These are phyloP conservation scores for Candida tibetensis DNA, from an alignment of 805 yeast species.

Conservation along the genomic window DNA sequence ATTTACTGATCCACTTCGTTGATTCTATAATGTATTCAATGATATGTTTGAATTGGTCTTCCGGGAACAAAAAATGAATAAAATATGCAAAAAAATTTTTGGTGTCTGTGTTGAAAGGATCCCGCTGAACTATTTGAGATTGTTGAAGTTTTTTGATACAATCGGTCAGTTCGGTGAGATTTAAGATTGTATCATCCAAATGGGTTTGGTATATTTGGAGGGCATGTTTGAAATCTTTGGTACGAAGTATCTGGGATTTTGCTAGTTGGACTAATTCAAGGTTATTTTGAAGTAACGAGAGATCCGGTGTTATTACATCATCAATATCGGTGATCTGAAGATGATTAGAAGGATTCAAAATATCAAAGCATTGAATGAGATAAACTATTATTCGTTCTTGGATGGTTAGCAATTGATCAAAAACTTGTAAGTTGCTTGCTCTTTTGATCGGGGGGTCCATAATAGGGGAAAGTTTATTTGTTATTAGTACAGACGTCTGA, in stretches of 20 bases:
- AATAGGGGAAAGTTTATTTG: no score
- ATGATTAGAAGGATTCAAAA: neutral
- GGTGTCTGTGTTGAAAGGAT: constrained; percentile 2
- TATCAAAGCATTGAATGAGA: neutral
- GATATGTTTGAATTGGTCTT: constrained; percentile 2
- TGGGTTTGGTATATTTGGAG: neutral
- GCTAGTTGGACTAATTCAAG: neutral
- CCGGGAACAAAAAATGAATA: constrained; percentile 8
- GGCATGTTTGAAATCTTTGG: neutral
- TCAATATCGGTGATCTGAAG: neutral
- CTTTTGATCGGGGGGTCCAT: neutral
- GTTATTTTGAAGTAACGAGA: neutral
- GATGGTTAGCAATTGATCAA: neutral
- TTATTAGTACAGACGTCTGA: no score
- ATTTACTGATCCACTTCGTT: constrained; percentile 1
- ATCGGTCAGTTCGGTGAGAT: neutral
- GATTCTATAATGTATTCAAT: constrained; percentile 1
- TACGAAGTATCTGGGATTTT: neutral
- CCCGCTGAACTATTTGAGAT: neutral
- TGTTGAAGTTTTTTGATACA: neutral
- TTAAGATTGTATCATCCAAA: neutral
- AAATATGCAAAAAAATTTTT: constrained; percentile 5
- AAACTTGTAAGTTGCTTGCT: neutral
- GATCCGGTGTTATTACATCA: neutral
- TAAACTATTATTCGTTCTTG: neutral